Evolutionary conservation across 306 rosid species (phyloP).

Genomic region (Pyrus betulifolia): DNA sequence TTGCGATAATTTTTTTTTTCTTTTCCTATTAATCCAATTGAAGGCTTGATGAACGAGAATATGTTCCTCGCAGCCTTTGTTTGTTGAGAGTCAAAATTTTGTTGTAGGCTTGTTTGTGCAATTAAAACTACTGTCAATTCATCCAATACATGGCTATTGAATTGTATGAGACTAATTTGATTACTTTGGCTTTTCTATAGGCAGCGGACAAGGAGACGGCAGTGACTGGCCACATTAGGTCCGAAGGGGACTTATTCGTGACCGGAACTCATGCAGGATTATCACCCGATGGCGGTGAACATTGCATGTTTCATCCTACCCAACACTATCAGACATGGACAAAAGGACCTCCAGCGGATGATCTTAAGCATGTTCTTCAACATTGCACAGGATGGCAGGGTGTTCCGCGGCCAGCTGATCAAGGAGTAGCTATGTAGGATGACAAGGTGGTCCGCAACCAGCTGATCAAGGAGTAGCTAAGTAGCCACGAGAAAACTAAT

Average conservation of each 20-base stretch:
- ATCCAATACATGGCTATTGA: not conserved
- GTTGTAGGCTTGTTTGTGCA: not conserved
- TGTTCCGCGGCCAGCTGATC: constrained; percentile 58
- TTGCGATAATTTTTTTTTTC: not conserved
- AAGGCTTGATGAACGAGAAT: not conserved
- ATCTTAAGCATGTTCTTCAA: constrained; percentile 62
- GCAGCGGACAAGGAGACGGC: constrained; percentile 67
- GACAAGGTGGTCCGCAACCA: no score
- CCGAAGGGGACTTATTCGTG: constrained; percentile 80
- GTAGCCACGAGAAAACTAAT: not conserved
- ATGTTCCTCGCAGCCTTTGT: not conserved
- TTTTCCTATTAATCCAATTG: not conserved
- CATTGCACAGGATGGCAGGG: constrained; percentile 73
- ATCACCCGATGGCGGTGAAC: constrained; percentile 17
- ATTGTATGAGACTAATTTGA: constrained; percentile 8
- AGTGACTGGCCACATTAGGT: constrained; percentile 55
- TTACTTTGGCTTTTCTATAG: constrained; percentile 24
- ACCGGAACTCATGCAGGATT: constrained; percentile 67
- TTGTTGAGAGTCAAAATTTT: not conserved
- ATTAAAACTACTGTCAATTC: not conserved
- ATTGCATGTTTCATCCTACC: constrained; percentile 54
- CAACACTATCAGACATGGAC: constrained; percentile 62
- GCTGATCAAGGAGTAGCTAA: not conserved
- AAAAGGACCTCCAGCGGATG: constrained; percentile 45
- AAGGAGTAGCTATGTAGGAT: constrained; percentile 1